Evolutionary conservation across 164 flowering plant species (phyloP), one percentile per base, ranked within the genome.

Genomic region (Chloranthus sessilifolius): DNA sequence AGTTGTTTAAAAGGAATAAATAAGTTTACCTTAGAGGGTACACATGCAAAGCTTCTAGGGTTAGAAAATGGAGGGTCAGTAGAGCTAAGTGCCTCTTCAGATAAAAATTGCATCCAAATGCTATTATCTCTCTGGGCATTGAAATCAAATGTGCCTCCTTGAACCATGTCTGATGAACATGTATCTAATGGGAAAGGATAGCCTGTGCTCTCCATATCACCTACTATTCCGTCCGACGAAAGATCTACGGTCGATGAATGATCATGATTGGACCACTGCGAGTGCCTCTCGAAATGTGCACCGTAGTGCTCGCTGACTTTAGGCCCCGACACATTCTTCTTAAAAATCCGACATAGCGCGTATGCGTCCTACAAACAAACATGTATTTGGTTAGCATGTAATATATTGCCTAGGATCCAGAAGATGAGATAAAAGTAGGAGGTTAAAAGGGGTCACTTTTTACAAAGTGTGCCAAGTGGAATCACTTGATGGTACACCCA

Each of bases 341-440:
- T 91, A 52, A 85, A 82, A 25, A 91, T 70, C 3, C 98, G 92
- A 49, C 96, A 88, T 14, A 91, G 72, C 0, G 98, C 96, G 64
- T 85, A 91, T 7, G 96, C 90, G 66, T 91, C 98, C 98, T 90
- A 65, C 30, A 58, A 52, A 14, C 4, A 33, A n/a, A 15, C 17
- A 14, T 31, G 5, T 14, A 37, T 22, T 4, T 3, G 3, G 21
- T 15, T 23, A 27, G 8, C 4, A 29, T 25, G n/a, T n/a, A n/a
- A n/a, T n/a, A n/a, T n/a, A n/a, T 2, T 40, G 15, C 15, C 5
- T 10, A 6, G 19, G 3, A 40, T 42, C 25, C 14, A 3, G 3
- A 12, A 9, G 7, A 25, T 30, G 33, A 36, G 12, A 9, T n/a
- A 6, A 35, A 12, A 15, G 4, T 17, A 2, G 25, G n/a, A 39